Evolutionary conservation across 805 yeast genomes (phyloP).

Genomic region (Wickerhamiella domercqiae): DNA sequence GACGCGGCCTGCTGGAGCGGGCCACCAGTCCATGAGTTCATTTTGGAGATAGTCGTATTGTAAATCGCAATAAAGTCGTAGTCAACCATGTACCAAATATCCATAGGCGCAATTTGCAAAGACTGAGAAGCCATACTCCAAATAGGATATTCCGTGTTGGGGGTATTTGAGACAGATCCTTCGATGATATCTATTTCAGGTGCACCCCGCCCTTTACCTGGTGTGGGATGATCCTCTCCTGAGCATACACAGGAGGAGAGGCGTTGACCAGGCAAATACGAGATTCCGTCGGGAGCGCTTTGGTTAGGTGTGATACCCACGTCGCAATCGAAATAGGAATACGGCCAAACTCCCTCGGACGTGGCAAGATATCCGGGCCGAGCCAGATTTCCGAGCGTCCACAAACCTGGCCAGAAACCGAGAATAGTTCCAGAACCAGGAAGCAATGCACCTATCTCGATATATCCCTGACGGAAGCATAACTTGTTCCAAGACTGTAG

Average conservation of each 20-base stretch:
- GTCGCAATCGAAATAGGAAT: conserved; percentile 73
- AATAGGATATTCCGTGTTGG: conserved; percentile 13
- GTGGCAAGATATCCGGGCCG: conserved; percentile 82
- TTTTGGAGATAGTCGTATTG: conserved; percentile 51
- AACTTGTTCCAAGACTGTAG: conserved; percentile 82
- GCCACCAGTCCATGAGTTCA: conserved; percentile 86
- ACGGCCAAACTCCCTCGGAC: conserved; percentile 93
- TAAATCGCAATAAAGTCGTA: conserved; percentile 62
- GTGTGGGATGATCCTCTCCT: conserved; percentile 76
- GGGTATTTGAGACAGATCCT: conserved; percentile 39
- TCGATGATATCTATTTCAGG: conserved; percentile 91
- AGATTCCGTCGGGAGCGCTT: conserved; percentile 76
- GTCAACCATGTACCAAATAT: conserved; percentile 88
- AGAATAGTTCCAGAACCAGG: conserved; percentile 66
- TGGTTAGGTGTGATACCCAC: conserved; percentile 93
- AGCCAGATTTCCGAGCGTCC: conserved; percentile 89
- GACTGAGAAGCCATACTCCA: conserved; percentile 83
- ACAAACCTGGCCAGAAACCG: conserved; percentile 93
- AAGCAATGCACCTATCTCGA: conserved; percentile 61
- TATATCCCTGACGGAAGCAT: conserved; percentile 71
- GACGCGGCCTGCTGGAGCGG: conserved; percentile 90
- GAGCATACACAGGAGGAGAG: conserved; percentile 64
- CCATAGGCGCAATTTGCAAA: conserved; percentile 82
- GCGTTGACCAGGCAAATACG: conserved; percentile 73
- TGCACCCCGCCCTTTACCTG: conserved; percentile 82